A percentile compares a stretch with the other conserved stretches of the same genome.
Evolutionary conservation across 2,329 filamentous ascomycete genomes (phyloP).

Genomic region (Clonostachys chloroleuca): DNA sequence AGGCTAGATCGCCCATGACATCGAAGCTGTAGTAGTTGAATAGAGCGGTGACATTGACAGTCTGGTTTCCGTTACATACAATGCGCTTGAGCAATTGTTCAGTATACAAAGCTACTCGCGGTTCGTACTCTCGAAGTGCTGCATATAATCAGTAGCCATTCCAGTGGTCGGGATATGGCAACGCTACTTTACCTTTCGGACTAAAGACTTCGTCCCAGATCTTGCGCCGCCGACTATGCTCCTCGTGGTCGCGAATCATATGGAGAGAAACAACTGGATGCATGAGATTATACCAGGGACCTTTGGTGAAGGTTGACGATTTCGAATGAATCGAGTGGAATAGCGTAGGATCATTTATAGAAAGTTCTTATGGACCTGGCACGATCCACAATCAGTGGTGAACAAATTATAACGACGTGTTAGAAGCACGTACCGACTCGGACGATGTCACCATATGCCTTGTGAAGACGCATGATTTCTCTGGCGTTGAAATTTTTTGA

Average conservation of each 20-base stretch:
- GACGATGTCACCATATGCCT: conserved; percentile 18
- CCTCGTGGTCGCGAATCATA: neutral
- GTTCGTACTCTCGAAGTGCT: neutral
- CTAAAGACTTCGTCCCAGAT: neutral
- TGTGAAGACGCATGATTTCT: conserved; percentile 16
- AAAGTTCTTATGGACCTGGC: no score
- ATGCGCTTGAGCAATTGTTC: neutral
- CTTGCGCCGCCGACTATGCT: neutral
- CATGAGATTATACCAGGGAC: neutral
- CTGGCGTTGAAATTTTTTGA: conserved; percentile 12
- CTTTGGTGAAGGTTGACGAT: neutral
- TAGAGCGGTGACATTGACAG: neutral
- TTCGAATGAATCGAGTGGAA: no score
- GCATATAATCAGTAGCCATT: neutral
- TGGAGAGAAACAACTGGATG: neutral
- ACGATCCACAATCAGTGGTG: no score
- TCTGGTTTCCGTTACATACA: neutral
- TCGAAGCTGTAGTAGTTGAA: neutral
- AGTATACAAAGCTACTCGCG: neutral
- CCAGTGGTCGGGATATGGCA: neutral
- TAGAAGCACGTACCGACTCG: conserved; percentile 10
- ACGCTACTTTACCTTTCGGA: neutral
- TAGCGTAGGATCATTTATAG: no score
- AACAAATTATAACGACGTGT: no score
- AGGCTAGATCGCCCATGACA: neutral